Percentiles rank a stretch among this genome's conserved stretches.
phyloP scores from a whole-genome alignment of 176 grass and related monocot genomes.

The Avena eriantha region DNA sequence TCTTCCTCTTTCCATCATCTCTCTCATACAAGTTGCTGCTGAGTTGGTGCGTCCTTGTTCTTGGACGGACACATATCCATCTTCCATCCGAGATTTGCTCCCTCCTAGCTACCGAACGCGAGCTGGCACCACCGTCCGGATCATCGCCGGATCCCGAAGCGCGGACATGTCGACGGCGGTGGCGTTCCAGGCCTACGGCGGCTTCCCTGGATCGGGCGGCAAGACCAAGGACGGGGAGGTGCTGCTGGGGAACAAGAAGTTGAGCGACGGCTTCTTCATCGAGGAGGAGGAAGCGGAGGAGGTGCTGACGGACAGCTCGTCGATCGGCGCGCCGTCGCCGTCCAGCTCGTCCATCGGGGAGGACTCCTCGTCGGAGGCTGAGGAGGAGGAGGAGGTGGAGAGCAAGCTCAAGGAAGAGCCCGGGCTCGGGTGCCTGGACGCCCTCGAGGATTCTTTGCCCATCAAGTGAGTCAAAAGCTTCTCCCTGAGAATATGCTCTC shows the following conservation, averaged over 20 bases:
- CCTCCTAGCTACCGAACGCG: background rate
- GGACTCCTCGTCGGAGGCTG: conserved; percentile 49
- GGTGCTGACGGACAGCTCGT: conserved; percentile 51
- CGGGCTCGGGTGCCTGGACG: conserved; percentile 51
- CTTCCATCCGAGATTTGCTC: conserved; percentile 44
- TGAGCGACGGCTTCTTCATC: conserved; percentile 57
- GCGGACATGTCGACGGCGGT: conserved; percentile 51
- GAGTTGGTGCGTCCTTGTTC: conserved; percentile 45
- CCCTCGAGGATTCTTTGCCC: conserved; percentile 64
- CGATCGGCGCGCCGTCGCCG: conserved; percentile 50
- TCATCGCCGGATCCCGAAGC: conserved; percentile 18
- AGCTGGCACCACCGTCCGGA: conserved; percentile 41
- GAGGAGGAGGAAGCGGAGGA: conserved; percentile 49
- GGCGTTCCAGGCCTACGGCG: conserved; percentile 41
- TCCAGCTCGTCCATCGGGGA: conserved; percentile 64
- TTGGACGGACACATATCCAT: conserved; percentile 48
- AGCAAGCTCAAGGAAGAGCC: conserved; percentile 52
- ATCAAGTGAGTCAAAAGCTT: conserved; percentile 62
- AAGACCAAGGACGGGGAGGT: background rate
- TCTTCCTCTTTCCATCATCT: background rate
- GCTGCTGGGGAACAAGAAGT: conserved; percentile 39
- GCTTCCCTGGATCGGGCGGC: conserved; percentile 43
- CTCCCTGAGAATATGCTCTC: background rate
- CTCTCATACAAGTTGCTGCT: conserved; percentile 20
- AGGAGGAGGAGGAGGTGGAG: conserved; percentile 51